Evolutionary conservation across 371 early-diverging fungal species (phyloP), one percentile per base, ranked within the genome.

Genomic region (Mucor circinelloides): DNA sequence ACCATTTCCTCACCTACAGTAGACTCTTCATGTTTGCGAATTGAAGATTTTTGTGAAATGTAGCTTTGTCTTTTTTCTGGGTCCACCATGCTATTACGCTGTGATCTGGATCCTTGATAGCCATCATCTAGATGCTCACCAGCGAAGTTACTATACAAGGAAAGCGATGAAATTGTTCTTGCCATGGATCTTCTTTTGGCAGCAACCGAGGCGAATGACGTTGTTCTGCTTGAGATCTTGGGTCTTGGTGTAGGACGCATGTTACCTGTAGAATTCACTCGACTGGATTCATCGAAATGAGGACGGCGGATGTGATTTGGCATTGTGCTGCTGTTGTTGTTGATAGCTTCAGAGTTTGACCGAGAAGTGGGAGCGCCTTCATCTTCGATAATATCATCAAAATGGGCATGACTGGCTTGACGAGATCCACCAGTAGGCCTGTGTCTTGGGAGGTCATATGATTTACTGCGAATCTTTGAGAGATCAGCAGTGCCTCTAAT

Each of bases 111-210:
- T n/a, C 55, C 60, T 3, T 28, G 58, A 59, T 23, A 34, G 10
- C 27, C 30, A 21, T 60, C 67, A 44, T 72, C 75, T 9, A 69
- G 31, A 8, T 63, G 63, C 58, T 77, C 77, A 67, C 77, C 77
- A 40, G 77, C 77, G 68, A 77, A 77, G 21, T 77, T 71, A 42
- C 72, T 69, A 21, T 77, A 77, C 21, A 75, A 36, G 19, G 77
- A 77, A n/a, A 64, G 38, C 0, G 77, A 73, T 6, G 74, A 74
- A 25, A 77, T 55, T 7, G 74, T 71, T 40, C 72, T 68, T 21
- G 54, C 69, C 38, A 76, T 66, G 13, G 76, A 73, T 21, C 30
- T 48, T 52, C 73, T 36, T 38, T 70, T 70, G 9, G 65, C 62
- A 36, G 61, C 60, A 27, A 52, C n/a, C 0, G 60, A 36, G 7